Base-by-base conservation (phyloP, 768 basidiomycete genomes). In the Candolleomyces efflorescens region DNA sequence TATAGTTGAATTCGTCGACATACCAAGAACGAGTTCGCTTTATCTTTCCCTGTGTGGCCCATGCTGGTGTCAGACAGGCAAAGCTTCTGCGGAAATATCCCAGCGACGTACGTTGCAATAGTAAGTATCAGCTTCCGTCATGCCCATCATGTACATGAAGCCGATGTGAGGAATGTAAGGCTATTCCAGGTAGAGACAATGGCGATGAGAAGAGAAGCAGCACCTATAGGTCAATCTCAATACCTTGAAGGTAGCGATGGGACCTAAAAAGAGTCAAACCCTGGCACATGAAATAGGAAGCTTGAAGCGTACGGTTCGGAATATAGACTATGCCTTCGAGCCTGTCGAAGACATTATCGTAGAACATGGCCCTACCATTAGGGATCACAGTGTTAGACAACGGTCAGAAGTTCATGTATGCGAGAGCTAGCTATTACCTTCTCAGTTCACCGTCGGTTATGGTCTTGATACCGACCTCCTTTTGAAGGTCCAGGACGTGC, bases 291-390 rank as follows among this genome's bases (percentile, higher is more conserved):
- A 49, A 63, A 36, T 36, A 54, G 58, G 55, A 45, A 11, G 53
- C 55, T 45, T 22, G 49, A 23, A 23, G 64, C 71, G 36, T 55
- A 84, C 83, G 74, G 41, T 79, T 75, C 5, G 80, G 78, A 53
- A 83, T 71, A 59, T 69, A 72, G 51, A 73, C 75, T 82, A 87
- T 86, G 49, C 86, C 86, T 51, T 84, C 81, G 41, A 89, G 68
- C 54, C 79, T 83, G 63, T 87, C 79, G 66, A 86, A 86, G 27
- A 87, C 83, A 18, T 86, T 86, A 47, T 87, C 83, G 55, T 75
- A 86, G 67, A 84, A 87, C 69, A 78, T 72, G 46, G 74, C 73
- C 62, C 85, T 85, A 65, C 4, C 2, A 32, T 32, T 18, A 6
- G 46, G 10, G 46, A 24, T 44, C n/a, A 44, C 20, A 6, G 44